Base-by-base conservation (phyloP, 2,329 filamentous ascomycete species). In the Penicillium sp. region DNA sequence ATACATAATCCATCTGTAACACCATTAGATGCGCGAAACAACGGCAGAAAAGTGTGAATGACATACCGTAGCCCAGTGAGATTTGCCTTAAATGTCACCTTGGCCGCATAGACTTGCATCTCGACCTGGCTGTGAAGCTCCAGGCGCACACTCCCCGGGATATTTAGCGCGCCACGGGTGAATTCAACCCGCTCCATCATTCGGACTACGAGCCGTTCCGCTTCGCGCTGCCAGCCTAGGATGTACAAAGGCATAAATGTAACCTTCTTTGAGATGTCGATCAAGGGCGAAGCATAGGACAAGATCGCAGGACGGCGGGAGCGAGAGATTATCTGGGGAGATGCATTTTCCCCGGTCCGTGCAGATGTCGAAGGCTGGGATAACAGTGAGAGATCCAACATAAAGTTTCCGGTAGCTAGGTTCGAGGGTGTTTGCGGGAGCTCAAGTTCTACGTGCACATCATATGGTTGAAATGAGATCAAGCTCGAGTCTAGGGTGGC, bases 351-450 rank as follows among this genome's bases (percentile, higher is more conserved):
- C 21, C 67, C 65, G 1, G 61, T 69, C 41, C 70, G 68, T 30
- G 68, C 73, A 30, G 68, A 76, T 4, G 70, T 74, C 8, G 78
- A 76, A 26, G 77, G 75, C 26, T 79, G 78, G 29, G 83, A 83
- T 54, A 91, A 84, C 56, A 97, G 85, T 63, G 88, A 85, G 17
- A 97, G 80, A 51, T 91, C 89, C 19, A 98, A 81, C 95, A 99
- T 99, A 82, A 97, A 98, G 79, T 98, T 98, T 30, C 95, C 95
- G 15, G 86, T 85, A 2, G 85, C 85, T 23, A 91, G 79, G 71
- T 99, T 99, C 1, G 84, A 78, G 0, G 87, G 88, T 2, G 92
- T 95, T 46, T 90, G 88, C 19, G 95, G 95, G 65, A 99, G 83
- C 3, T 86, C 85, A 35, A 99, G 83, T 23, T 87, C 83, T 1